Percentiles rank a stretch among this genome's conserved stretches.
These are phyloP conservation scores for Xylariaceae sp. DNA, from an alignment of 2,329 filamentous ascomycete genomes.

Conservation along the genomic window DNA sequence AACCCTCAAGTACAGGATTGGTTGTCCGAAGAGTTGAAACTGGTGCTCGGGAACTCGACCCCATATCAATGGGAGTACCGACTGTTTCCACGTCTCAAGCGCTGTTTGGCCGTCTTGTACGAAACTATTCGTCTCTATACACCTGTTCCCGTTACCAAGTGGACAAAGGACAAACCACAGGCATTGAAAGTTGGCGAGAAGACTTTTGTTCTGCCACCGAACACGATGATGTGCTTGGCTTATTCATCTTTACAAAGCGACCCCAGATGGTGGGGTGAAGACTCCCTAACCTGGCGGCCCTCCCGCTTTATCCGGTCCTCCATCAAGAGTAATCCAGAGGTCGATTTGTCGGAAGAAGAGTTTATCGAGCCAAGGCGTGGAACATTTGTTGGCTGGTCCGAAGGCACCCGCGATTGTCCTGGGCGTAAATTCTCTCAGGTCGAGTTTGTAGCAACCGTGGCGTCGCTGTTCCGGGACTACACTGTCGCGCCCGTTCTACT, in stretches of 20 bases:
- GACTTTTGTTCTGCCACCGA: slow-evolving; percentile 19
- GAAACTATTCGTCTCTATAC: slow-evolving; percentile 20
- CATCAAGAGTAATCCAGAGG: not conserved
- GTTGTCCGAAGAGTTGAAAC: slow-evolving; percentile 1
- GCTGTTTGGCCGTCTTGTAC: not conserved
- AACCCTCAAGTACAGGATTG: slow-evolving; percentile 4
- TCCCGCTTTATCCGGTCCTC: slow-evolving; percentile 22
- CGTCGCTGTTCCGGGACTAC: slow-evolving; percentile 30
- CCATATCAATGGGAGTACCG: not conserved
- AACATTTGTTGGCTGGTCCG: slow-evolving; percentile 29
- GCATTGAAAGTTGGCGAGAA: slow-evolving; percentile 18
- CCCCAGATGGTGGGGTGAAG: slow-evolving; percentile 26
- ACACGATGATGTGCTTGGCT: slow-evolving; percentile 21
- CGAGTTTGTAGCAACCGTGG: slow-evolving; percentile 31
- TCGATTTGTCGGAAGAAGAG: slow-evolving; percentile 12
- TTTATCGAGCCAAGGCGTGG: slow-evolving; percentile 15
- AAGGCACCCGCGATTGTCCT: slow-evolving; percentile 30
- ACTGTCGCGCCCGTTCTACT: slow-evolving; percentile 21
- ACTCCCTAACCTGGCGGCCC: slow-evolving; percentile 25
- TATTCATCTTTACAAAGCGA: slow-evolving; percentile 25
- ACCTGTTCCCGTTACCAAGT: slow-evolving; percentile 27
- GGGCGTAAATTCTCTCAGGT: slow-evolving; percentile 33
- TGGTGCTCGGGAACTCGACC: not conserved
- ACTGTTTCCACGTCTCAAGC: slow-evolving; percentile 1
- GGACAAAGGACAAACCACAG: slow-evolving; percentile 11